These are phyloP conservation scores for Elaeis guineensis DNA, from an alignment of 176 grass and related monocot genomes.

Conservation along the genomic window DNA sequence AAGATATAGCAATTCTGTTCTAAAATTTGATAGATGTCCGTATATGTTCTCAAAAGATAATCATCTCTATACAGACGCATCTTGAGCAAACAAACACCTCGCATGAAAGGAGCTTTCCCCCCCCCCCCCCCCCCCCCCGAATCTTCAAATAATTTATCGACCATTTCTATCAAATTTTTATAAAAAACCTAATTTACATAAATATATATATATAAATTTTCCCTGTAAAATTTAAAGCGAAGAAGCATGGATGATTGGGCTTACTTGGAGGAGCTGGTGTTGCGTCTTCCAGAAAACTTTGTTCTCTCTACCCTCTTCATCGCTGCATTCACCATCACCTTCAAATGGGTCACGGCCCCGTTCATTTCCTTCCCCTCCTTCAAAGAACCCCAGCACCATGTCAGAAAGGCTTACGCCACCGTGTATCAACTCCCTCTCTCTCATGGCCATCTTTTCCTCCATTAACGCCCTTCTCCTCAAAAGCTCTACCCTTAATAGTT, in stretches of 20 bases:
- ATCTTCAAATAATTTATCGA: constrained; percentile 17
- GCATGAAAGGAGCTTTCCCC: too few relatives aligned
- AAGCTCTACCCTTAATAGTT: not conserved
- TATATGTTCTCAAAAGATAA: too few relatives aligned
- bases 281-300: constrained; percentile 68
- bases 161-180: not conserved
- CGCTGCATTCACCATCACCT: not conserved
- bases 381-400: constrained; percentile 60
- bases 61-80: too few relatives aligned
- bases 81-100: too few relatives aligned
- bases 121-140: too few relatives aligned
- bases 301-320: constrained; percentile 24
- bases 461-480: too few relatives aligned
- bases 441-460: not conserved
- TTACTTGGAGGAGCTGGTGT: constrained; percentile 48
- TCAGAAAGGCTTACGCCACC: constrained; percentile 52
- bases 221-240: not conserved
- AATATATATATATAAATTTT: too few relatives aligned
- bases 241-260: not conserved
- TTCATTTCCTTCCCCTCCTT: constrained; percentile 37
- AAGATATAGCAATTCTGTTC: too few relatives aligned
- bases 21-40: too few relatives aligned
- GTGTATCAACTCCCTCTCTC: not conserved
- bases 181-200: too few relatives aligned
- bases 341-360: constrained; percentile 6